These are phyloP conservation scores for Priceomyces castillae DNA, from an alignment of 805 yeast species.

Conservation along the genomic window DNA sequence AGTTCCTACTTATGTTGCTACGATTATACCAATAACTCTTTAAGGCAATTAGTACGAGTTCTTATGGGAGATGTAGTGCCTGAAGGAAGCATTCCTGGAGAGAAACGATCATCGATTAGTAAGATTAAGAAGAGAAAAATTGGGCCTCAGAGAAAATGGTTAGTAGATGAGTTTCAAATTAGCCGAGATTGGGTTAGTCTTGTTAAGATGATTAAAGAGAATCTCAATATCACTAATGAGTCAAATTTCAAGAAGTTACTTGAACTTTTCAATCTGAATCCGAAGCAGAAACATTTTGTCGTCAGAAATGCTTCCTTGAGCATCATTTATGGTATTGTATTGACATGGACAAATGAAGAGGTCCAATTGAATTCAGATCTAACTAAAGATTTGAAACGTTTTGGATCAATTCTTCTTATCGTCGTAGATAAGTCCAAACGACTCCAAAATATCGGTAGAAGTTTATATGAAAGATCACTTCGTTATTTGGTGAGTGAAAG, in stretches of 20 bases:
- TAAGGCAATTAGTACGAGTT: constrained; percentile 48
- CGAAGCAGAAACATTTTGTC: constrained; percentile 48
- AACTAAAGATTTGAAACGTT: constrained; percentile 12
- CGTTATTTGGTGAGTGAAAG: constrained; percentile 46
- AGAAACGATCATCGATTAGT: constrained; percentile 29
- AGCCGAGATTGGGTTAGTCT: constrained; percentile 51
- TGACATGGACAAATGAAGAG: constrained; percentile 46
- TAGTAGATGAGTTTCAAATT: constrained; percentile 54
- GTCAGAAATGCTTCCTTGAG: constrained; percentile 56
- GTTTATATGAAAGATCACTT: constrained; percentile 51
- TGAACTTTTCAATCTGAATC: constrained; percentile 27
- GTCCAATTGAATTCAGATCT: no score
- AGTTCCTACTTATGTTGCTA: constrained; percentile 58
- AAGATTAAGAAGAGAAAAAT: constrained; percentile 23
- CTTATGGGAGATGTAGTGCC: constrained; percentile 54
- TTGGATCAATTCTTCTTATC: constrained; percentile 46
- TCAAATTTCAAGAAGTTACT: constrained; percentile 28
- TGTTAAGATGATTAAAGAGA: constrained; percentile 42
- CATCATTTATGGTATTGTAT: constrained; percentile 50
- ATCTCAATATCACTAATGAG: constrained; percentile 27
- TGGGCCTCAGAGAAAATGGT: constrained; percentile 46
- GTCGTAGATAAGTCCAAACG: constrained; percentile 54
- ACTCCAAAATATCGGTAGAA: constrained; percentile 53
- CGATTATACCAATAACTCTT: constrained; percentile 54
- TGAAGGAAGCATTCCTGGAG: constrained; percentile 57